A percentile compares a stretch with the other conserved stretches of the same genome.
Evolutionary conservation across 768 basidiomycete genomes (phyloP).

Genomic region (Omphalotus guepiniiformis): DNA sequence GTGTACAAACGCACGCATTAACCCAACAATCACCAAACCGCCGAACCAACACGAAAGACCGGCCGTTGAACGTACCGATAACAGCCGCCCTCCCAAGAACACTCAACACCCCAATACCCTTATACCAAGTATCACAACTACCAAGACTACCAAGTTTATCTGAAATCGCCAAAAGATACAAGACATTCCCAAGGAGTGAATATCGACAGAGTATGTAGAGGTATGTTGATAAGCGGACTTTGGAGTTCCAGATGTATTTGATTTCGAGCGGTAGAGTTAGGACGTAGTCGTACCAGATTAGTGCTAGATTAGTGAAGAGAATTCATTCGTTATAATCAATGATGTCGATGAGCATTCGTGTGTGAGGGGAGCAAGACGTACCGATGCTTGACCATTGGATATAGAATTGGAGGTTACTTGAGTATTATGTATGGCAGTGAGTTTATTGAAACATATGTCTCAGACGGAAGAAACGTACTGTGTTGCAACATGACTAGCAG

Average conservation of each 20-base stretch:
- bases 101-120: conserved; percentile 22
- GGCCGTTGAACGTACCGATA: conserved; percentile 22
- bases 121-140: conserved; percentile 25
- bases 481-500: too few relatives aligned
- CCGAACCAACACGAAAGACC: too few relatives aligned
- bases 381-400: conserved; percentile 8
- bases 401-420: conserved; percentile 5
- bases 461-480: too few relatives aligned
- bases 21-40: background rate
- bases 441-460: background rate
- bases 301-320: conserved; percentile 14
- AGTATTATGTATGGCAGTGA: too few relatives aligned
- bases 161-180: conserved; percentile 25
- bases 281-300: conserved; percentile 30
- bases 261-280: conserved; percentile 27
- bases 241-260: conserved; percentile 25
- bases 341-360: too few relatives aligned
- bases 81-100: conserved; percentile 26
- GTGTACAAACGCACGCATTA: background rate
- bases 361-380: too few relatives aligned
- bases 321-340: too few relatives aligned
- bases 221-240: conserved; percentile 25
- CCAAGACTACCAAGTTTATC: conserved; percentile 12
- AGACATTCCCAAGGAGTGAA: conserved; percentile 27
- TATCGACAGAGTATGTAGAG: conserved; percentile 31